These are phyloP conservation scores for Ophiocordyceps camponoti-floridani DNA, from an alignment of 2,329 filamentous ascomycete species.

Conservation along the genomic window DNA sequence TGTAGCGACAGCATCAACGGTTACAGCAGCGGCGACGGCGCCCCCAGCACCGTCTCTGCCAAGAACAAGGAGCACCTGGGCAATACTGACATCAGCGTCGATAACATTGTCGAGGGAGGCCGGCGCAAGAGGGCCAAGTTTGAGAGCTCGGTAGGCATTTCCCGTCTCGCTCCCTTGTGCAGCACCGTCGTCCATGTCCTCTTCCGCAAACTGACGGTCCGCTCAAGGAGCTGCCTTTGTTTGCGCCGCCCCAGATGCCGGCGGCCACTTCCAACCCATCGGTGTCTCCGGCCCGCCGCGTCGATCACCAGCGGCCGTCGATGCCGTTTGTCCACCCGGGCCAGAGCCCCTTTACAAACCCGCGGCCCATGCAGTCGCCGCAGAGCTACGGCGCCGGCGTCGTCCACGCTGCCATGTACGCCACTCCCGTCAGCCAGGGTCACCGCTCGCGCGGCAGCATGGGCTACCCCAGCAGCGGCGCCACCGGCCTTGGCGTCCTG, in stretches of 20 bases:
- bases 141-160: constrained; percentile 76
- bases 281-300: constrained; percentile 73
- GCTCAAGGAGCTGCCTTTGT: constrained; percentile 75
- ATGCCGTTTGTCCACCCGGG: constrained; percentile 60
- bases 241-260: constrained; percentile 85
- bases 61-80: constrained; percentile 73
- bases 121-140: constrained; percentile 87
- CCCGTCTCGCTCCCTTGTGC: neutral
- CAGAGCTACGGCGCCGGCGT: constrained; percentile 47
- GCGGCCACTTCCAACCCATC: constrained; percentile 95
- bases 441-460: constrained; percentile 50
- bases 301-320: constrained; percentile 51
- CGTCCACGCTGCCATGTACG: constrained; percentile 35
- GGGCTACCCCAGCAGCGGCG: constrained; percentile 28
- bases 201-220: neutral
- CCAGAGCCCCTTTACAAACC: constrained; percentile 65
- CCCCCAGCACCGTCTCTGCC: constrained; percentile 52
- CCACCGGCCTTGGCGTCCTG: constrained; percentile 36
- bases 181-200: neutral
- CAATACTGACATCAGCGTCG: constrained; percentile 91
- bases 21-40: constrained; percentile 79
- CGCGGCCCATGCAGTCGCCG: constrained; percentile 65
- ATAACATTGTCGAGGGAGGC: constrained; percentile 95
- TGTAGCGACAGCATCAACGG: constrained; percentile 49
- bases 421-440: constrained; percentile 41